A percentile compares a stretch with the other conserved stretches of the same genome.
phyloP scores from a whole-genome alignment of 2,329 filamentous ascomycete species.

The Fusarium sp. region DNA sequence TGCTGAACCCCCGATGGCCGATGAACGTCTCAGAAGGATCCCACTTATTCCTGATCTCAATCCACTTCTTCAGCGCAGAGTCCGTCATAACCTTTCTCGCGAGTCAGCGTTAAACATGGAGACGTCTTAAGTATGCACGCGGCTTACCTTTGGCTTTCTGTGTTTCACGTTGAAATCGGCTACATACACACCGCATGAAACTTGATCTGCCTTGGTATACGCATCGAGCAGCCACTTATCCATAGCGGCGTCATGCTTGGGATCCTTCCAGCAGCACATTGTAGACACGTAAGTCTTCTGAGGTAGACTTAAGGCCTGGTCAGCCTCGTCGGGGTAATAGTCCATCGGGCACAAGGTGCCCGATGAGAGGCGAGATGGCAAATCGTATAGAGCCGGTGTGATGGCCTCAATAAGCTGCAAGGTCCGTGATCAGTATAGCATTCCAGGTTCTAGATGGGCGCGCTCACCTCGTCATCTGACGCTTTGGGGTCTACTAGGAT shows the following conservation, averaged over 20 bases:
- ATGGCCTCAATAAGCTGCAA: not conserved
- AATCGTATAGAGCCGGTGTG: not conserved
- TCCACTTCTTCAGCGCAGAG: not conserved
- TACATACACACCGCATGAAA: not conserved
- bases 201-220: not conserved
- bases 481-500: not conserved
- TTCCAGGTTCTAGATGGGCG: not conserved
- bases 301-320: not conserved
- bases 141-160: not conserved
- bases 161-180: not conserved
- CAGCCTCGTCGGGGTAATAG: not conserved
- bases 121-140: accelerated
- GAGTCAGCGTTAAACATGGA: not conserved
- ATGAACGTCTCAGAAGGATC: not conserved
- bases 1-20: not conserved
- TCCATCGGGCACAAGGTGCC: not conserved
- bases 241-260: not conserved
- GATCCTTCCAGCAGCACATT: not conserved
- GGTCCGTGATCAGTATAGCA: not conserved
- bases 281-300: not conserved
- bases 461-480: not conserved
- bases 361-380: not conserved
- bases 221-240: not conserved
- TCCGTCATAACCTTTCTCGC: not conserved
- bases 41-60: not conserved